Conservation (phyloP, 2,329 filamentous ascomycete species). For the Mycosphaerella sp. region DNA sequence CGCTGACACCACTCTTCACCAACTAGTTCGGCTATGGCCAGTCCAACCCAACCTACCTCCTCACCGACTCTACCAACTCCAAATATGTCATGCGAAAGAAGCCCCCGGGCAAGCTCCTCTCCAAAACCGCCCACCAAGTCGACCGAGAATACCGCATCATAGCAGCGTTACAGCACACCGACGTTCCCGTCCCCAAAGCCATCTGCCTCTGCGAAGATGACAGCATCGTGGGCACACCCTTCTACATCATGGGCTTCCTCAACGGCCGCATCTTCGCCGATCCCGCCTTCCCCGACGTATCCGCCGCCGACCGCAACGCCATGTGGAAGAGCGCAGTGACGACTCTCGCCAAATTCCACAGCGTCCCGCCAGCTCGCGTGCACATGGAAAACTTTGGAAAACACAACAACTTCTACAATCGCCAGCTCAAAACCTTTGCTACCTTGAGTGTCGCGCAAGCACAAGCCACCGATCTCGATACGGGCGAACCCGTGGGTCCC, state of each 20-base stretch:
- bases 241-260: constrained; percentile 96
- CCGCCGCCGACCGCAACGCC: constrained; percentile 59
- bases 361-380: constrained; percentile 59
- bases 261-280: constrained; percentile 92
- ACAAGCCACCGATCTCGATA: constrained; percentile 67
- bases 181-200: constrained; percentile 78
- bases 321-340: constrained; percentile 83
- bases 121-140: constrained; percentile 90
- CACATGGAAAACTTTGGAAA: constrained; percentile 69
- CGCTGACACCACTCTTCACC: constrained; percentile 7
- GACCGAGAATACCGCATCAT: constrained; percentile 93
- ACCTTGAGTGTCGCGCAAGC: constrained; percentile 75
- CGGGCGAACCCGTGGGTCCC: constrained; percentile 65
- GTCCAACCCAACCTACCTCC: constrained; percentile 93
- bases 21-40: constrained; percentile 89
- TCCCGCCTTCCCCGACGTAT: constrained; percentile 68
- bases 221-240: constrained; percentile 74
- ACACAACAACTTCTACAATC: constrained; percentile 68
- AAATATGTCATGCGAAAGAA: constrained; percentile 95
- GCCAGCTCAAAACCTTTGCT: constrained; percentile 77
- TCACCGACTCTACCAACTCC: constrained; percentile 62
- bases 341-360: constrained; percentile 80
- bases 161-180: constrained; percentile 67
- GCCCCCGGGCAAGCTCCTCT: constrained; percentile 87
- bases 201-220: constrained; percentile 82